These are phyloP conservation scores for Psidium friedrichsthalianum DNA, from an alignment of 345 rosid species.

Conservation along the genomic window DNA sequence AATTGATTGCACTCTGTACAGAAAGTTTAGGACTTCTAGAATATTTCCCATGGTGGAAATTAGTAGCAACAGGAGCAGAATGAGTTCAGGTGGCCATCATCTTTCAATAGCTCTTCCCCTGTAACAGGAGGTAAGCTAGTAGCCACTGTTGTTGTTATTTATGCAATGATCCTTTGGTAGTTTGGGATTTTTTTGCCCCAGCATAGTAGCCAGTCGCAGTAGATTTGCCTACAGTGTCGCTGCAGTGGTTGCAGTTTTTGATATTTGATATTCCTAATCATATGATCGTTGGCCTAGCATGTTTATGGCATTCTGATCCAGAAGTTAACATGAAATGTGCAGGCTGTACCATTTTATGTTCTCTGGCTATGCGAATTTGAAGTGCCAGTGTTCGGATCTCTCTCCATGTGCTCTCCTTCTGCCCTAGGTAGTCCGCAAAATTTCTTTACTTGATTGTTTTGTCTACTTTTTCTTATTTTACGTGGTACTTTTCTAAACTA, in stretches of 20 bases:
- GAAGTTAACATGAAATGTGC: conserved; percentile 7
- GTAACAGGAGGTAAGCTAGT: not conserved
- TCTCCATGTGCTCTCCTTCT: conserved; percentile 34
- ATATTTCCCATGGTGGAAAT: not conserved
- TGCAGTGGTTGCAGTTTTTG: not conserved
- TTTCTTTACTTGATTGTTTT: not conserved
- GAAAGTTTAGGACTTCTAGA: not conserved
- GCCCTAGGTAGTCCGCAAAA: conserved; percentile 28
- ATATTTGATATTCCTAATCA: not conserved
- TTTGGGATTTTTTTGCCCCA: not conserved
- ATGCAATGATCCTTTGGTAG: not conserved
- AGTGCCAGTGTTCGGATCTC: conserved; percentile 80
- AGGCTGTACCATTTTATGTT: conserved; percentile 60
- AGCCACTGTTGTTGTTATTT: not conserved
- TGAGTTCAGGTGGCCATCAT: not conserved
- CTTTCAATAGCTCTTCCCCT: not conserved
- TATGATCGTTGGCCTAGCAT: not conserved
- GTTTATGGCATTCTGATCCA: not conserved
- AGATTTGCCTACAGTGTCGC: not conserved
- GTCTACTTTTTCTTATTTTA: not conserved
- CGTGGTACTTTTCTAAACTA: not conserved
- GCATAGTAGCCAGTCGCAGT: not conserved
- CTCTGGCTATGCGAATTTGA: conserved; percentile 64
- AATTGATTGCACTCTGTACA: not conserved
- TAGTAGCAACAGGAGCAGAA: not conserved